Percentiles rank a stretch among this genome's conserved stretches.
These are phyloP conservation scores for Debaryomyces robertsiae DNA, from an alignment of 1,139 yeast species.

Conservation along the genomic window DNA sequence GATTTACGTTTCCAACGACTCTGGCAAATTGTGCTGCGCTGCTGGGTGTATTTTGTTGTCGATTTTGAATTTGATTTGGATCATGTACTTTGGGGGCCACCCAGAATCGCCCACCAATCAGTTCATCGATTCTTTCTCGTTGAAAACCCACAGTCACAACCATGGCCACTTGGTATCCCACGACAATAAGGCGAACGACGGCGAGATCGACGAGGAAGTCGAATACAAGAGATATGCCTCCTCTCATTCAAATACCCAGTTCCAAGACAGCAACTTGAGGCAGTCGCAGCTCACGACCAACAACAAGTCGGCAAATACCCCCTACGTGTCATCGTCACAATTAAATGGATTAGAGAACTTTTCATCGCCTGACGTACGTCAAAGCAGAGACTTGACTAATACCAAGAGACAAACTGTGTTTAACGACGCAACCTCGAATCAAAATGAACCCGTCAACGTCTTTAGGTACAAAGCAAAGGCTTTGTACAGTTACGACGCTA, in stretches of 20 bases:
- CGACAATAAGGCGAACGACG: constrained; percentile 30
- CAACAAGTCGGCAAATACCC: constrained; percentile 31
- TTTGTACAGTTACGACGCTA: constrained; percentile 85
- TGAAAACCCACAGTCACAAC: constrained; percentile 31
- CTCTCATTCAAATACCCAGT: constrained; percentile 24
- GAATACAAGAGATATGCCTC: constrained; percentile 32
- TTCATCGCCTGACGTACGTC: constrained; percentile 41
- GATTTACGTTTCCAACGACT: constrained; percentile 64
- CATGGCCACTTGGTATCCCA: constrained; percentile 31
- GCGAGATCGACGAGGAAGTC: constrained; percentile 29
- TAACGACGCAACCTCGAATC: constrained; percentile 22
- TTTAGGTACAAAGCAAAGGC: constrained; percentile 90
- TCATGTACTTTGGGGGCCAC: constrained; percentile 83
- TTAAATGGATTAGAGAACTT: constrained; percentile 62
- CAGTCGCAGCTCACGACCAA: constrained; percentile 40
- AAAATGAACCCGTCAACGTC: constrained; percentile 30
- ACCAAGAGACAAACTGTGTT: constrained; percentile 35
- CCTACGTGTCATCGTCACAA: constrained; percentile 58
- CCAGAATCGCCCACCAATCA: constrained; percentile 79
- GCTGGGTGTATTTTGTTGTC: constrained; percentile 88
- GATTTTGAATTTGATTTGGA: constrained; percentile 79
- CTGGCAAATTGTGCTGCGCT: constrained; percentile 79
- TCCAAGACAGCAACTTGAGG: constrained; percentile 40
- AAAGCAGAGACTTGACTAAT: constrained; percentile 37
- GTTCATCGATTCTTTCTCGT: constrained; percentile 75